These are phyloP conservation scores for Magnusiomyces tetraspermus DNA, from an alignment of 1,139 yeast species.

Conservation along the genomic window DNA sequence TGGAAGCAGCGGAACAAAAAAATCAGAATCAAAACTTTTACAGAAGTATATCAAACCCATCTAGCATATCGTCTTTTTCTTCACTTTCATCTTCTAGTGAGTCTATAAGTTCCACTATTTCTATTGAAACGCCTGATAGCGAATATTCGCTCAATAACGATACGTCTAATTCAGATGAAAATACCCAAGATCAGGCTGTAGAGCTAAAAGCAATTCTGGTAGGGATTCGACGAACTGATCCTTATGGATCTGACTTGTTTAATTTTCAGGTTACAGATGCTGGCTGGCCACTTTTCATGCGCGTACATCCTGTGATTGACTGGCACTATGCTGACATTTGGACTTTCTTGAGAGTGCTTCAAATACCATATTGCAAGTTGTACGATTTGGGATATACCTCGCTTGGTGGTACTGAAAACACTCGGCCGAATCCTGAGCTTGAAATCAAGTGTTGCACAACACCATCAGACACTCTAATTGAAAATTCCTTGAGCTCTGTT, in stretches of 20 bases:
- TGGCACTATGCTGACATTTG: constrained; percentile 76
- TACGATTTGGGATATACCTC: constrained; percentile 78
- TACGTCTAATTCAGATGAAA: constrained; percentile 11
- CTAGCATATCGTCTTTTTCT: neutral
- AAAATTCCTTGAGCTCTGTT: neutral
- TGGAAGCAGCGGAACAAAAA: neutral
- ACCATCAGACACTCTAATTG: neutral
- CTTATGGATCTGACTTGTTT: constrained; percentile 49
- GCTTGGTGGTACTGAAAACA: constrained; percentile 62
- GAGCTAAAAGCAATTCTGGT: constrained; percentile 57
- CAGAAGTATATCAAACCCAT: neutral
- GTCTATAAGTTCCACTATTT: neutral
- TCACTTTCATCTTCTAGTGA: neutral
- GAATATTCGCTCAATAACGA: neutral
- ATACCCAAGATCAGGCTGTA: constrained; percentile 32
- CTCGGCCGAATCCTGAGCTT: constrained; percentile 56
- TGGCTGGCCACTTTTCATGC: constrained; percentile 75
- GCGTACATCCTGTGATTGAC: constrained; percentile 73
- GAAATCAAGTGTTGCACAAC: constrained; percentile 25
- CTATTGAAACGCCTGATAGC: neutral
- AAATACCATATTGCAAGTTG: constrained; percentile 53
- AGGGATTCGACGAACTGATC: constrained; percentile 76
- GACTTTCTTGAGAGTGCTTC: constrained; percentile 44
- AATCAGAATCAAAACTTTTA: neutral
- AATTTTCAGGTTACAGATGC: constrained; percentile 64